A percentile compares a stretch with the other conserved stretches of the same genome.
phyloP scores from a whole-genome alignment of 2,329 filamentous ascomycete species.

The Nigrospora sphaerica region DNA sequence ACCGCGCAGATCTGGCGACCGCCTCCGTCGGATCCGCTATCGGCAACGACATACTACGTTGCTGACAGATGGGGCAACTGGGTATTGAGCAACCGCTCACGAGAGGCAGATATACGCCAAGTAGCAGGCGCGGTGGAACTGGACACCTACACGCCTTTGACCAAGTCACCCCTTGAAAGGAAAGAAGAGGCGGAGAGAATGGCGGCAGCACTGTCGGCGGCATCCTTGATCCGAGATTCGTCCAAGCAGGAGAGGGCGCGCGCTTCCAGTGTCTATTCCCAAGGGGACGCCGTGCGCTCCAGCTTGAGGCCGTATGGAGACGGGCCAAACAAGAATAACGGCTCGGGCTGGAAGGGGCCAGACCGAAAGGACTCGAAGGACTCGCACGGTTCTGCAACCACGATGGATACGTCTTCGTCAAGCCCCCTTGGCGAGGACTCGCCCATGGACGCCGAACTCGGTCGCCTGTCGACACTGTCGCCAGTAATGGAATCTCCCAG shows the following conservation, averaged over 20 bases:
- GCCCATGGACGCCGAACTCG: conserved; percentile 19
- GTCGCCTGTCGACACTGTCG: conserved; percentile 29
- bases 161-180: conserved; percentile 21
- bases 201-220: conserved; percentile 13
- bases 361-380: conserved; percentile 17
- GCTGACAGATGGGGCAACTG: conserved; percentile 47
- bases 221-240: conserved; percentile 12
- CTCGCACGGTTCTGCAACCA: conserved; percentile 29
- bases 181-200: conserved; percentile 15
- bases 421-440: conserved; percentile 22
- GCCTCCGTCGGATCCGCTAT: conserved; percentile 35
- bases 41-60: conserved; percentile 40
- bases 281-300: conserved; percentile 16
- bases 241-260: conserved; percentile 20
- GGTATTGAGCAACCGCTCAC: conserved; percentile 35
- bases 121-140: conserved; percentile 14
- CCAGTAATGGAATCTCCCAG: conserved; percentile 41
- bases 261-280: conserved; percentile 30
- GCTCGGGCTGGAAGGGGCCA: conserved; percentile 10
- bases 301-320: conserved; percentile 7
- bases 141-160: conserved; percentile 20
- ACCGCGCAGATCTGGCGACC: conserved; percentile 42
- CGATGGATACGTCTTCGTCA: conserved; percentile 23
- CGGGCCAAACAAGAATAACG: conserved; percentile 9
- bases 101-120: conserved; percentile 12